phyloP scores from a whole-genome alignment of 371 early-diverging fungal species.

The Rhizopus sp. region DNA sequence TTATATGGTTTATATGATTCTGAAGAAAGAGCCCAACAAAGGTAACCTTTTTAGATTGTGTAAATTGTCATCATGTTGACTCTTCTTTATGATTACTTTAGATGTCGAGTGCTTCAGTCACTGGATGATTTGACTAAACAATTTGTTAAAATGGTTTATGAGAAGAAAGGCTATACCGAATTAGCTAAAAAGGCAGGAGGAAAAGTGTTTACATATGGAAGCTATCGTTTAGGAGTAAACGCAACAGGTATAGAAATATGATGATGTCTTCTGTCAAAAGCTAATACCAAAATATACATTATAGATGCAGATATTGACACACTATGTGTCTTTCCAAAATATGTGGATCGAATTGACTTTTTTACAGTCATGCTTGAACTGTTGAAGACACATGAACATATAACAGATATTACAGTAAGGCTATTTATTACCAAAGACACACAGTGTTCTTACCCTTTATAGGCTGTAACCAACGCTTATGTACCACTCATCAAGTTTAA shows the following conservation, averaged over 20 bases:
- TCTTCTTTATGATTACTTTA: slow-evolving; percentile 8
- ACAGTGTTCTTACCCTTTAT: not conserved
- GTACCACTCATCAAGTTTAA: slow-evolving; percentile 90
- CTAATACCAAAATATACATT: not conserved
- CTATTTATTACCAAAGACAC: not conserved
- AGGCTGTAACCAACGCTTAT: slow-evolving; percentile 75
- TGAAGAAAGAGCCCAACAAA: slow-evolving; percentile 9
- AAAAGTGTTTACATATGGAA: slow-evolving; percentile 91
- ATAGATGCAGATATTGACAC: slow-evolving; percentile 92
- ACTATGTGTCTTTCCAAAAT: slow-evolving; percentile 85
- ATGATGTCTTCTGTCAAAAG: not conserved
- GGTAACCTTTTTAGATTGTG: slow-evolving; percentile 1
- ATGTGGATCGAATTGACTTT: slow-evolving; percentile 82
- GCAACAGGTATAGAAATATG: slow-evolving; percentile 51
- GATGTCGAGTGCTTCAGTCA: slow-evolving; percentile 65
- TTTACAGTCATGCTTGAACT: slow-evolving; percentile 72
- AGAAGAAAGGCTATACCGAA: slow-evolving; percentile 11
- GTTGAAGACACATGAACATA: slow-evolving; percentile 62
- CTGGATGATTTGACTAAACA: slow-evolving; percentile 65
- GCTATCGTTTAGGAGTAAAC: slow-evolving; percentile 93
- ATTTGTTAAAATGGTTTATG: slow-evolving; percentile 54
- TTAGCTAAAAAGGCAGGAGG: slow-evolving; percentile 56
- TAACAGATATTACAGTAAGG: slow-evolving; percentile 68
- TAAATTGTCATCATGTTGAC: not conserved
- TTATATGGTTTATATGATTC: slow-evolving; percentile 21